Percentiles rank a stretch among this genome's conserved stretches.
Evolutionary conservation across 108 stramenopile species (phyloP).

Genomic region (Fragilariopsis cylindrus): DNA sequence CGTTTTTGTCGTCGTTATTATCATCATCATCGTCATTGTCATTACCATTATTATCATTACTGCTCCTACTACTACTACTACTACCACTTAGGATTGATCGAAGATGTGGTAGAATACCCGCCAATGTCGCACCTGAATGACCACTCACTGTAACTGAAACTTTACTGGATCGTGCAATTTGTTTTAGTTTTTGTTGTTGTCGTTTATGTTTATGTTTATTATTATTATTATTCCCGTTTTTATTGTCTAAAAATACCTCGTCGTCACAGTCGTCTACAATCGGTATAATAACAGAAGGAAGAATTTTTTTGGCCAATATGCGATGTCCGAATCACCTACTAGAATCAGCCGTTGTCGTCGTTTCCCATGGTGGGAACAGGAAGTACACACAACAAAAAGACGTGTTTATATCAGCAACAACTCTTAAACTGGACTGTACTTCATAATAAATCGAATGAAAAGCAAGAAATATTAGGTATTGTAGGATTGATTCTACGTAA

Average conservation of each 20-base stretch:
- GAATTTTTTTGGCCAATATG: conserved; percentile 61
- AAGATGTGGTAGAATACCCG: conserved; percentile 32
- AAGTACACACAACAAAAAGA: no score
- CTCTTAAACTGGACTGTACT: no score
- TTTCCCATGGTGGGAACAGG: no score
- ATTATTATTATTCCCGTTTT: not conserved
- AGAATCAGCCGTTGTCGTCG: conserved; percentile 9
- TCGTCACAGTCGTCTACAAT: not conserved
- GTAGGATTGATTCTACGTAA: no score
- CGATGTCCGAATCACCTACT: conserved; percentile 77
- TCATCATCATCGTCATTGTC: not conserved
- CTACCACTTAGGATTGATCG: not conserved
- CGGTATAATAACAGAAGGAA: conserved; percentile 19
- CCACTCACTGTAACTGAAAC: conserved; percentile 5
- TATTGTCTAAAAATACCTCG: not conserved
- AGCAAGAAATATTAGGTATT: no score
- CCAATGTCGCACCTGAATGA: conserved; percentile 42
- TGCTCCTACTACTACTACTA: not conserved
- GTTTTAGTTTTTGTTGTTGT: not conserved
- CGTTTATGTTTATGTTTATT: no score
- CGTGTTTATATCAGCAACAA: no score
- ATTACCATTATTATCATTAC: no score
- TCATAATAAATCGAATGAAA: no score
- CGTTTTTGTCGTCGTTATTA: not conserved
- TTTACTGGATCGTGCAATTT: not conserved